Evolutionary conservation across 768 basidiomycete species (phyloP).

Genomic region (Rhodosporidiobolus sp.): DNA sequence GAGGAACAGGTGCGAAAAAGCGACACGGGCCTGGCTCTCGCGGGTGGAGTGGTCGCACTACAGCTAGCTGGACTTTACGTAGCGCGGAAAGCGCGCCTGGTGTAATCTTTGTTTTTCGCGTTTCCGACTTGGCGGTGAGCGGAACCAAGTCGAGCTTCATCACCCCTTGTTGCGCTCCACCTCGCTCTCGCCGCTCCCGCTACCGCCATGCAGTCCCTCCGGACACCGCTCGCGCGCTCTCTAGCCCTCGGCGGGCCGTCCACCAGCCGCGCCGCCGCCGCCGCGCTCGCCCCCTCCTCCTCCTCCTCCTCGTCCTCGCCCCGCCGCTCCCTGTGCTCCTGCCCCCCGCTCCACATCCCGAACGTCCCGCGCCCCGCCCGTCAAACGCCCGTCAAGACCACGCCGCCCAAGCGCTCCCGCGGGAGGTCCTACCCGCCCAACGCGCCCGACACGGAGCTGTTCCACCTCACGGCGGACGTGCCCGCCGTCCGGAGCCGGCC

Average conservation of each 20-base stretch:
- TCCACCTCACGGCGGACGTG: neutral
- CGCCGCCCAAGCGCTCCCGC: neutral
- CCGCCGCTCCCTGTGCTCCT: neutral
- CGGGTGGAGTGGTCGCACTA: neutral
- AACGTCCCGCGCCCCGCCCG: neutral
- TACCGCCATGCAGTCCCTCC: neutral
- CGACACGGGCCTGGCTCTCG: neutral
- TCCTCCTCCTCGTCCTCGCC: neutral
- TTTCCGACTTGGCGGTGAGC: too few species aligned
- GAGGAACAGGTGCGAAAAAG: neutral
- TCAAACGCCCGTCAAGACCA: neutral
- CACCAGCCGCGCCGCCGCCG: neutral
- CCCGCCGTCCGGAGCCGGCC: constrained; percentile 24
- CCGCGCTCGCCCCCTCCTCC: neutral
- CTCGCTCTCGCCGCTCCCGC: neutral
- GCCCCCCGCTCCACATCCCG: neutral
- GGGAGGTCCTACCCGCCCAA: neutral
- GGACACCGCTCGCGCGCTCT: neutral
- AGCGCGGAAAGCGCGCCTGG: neutral
- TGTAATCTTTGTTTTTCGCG: neutral
- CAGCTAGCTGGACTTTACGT: neutral
- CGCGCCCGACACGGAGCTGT: constrained; percentile 9
- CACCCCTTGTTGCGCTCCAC: neutral
- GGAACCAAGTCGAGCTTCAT: too few species aligned
- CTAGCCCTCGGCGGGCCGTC: neutral